Conservation (phyloP, 805 yeast species). For the Lipomyces starkeyi region DNA sequence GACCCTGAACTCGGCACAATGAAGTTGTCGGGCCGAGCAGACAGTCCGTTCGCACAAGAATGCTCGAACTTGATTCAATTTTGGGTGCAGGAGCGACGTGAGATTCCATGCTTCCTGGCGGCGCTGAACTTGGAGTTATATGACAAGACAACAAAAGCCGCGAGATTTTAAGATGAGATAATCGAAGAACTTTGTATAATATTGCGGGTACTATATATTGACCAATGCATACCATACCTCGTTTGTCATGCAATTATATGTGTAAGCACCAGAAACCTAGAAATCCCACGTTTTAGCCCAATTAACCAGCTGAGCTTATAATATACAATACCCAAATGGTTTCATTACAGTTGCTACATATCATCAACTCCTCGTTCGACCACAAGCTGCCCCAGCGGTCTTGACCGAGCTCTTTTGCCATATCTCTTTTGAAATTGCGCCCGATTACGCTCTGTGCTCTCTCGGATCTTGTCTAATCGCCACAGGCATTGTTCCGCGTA, state of each 20-base stretch:
- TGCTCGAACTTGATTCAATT: constrained; percentile 61
- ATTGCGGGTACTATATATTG: not conserved
- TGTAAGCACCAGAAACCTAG: not conserved
- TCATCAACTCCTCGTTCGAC: constrained; percentile 2
- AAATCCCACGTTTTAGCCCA: not conserved
- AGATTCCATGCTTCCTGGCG: constrained; percentile 78
- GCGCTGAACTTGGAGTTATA: constrained; percentile 72
- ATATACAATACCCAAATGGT: no score
- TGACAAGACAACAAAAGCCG: constrained; percentile 49
- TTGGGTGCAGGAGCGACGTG: constrained; percentile 72
- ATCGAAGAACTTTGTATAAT: not conserved
- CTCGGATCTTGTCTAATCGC: constrained; percentile 27
- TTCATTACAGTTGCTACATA: not conserved
- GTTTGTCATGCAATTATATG: not conserved
- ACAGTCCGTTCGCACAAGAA: constrained; percentile 46
- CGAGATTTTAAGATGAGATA: constrained; percentile 16
- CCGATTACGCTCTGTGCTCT: constrained; percentile 24
- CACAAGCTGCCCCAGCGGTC: constrained; percentile 18
- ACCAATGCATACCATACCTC: not conserved
- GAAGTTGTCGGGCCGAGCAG: constrained; percentile 52
- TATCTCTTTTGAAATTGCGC: constrained; percentile 19
- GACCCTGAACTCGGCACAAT: constrained; percentile 62
- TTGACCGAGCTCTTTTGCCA: not conserved
- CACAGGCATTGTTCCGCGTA: constrained; percentile 30
- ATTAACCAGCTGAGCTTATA: not conserved